Base-by-base conservation (phyloP, 148 eudicot species). In the Chenopodium album region DNA sequence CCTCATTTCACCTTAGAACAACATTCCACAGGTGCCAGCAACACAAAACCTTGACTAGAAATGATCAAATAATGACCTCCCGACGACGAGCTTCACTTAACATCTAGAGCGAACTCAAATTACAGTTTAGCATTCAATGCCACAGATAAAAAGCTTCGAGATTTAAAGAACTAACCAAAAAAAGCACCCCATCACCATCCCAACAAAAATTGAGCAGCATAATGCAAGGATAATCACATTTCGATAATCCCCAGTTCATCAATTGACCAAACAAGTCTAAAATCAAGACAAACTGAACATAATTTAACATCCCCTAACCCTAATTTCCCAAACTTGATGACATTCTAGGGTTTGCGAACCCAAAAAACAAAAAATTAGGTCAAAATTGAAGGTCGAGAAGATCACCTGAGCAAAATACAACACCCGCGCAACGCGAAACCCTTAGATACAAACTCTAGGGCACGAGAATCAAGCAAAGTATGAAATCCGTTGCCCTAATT, bases 271-370 rank as follows among this genome's bases (percentile, higher is more conserved):
- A 31, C 5, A 65, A 1, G 13, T 65, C 79, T 12, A 50, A 26
- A 80, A 80, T 63, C 69, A 77, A 71, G 7, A 32, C 68, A 32
- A 71, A 80, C 16, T 20, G 4, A 67, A 78, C 79, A 10, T 16
- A 81, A 77, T 77, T 85, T 11, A 26, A 23, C n/a, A 62, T 16
- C 17, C 67, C 78, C 80, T 0, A 84, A 71, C 75, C 86, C 81
- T 84, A 84, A 77, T 63, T 77, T 76, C 17, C 78, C 54, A 47
- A 56, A 80, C 47, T 72, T 60, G 60, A 31, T 29, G 31, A 44
- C 74, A 85, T 85, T 81, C 79, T 81, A 85, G 87, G 87, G 87
- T 85, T 85, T 81, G 71, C 71, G 75, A 71, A 34, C 48, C 9
- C 22, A 69, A 59, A 75, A 69, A 12, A 4, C 19, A 64, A 69